Conservation (phyloP, 345 rosid genomes). For the Abelmoschus esculentus region DNA sequence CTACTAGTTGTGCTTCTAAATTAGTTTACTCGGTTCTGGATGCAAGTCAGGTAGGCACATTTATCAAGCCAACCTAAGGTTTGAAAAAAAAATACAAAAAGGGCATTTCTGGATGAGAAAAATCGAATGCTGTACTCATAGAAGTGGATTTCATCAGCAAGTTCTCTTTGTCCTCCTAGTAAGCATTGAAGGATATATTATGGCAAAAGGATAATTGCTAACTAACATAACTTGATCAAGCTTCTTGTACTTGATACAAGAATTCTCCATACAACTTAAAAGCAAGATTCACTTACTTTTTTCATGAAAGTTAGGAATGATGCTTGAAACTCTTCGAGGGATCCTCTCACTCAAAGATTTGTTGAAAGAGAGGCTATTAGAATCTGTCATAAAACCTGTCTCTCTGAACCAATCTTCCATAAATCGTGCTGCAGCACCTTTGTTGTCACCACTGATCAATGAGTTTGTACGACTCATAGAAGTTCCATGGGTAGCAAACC, state of each 20-base stretch:
- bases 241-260: background rate
- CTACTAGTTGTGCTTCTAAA: background rate
- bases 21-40: background rate
- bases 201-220: background rate
- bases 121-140: background rate
- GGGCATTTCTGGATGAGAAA: background rate
- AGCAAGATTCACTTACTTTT: constrained; percentile 35
- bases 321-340: constrained; percentile 52
- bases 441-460: constrained; percentile 67
- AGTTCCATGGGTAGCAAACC: constrained; percentile 80
- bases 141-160: no score
- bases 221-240: background rate
- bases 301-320: constrained; percentile 32
- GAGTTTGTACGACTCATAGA: constrained; percentile 65
- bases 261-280: background rate
- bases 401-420: constrained; percentile 67
- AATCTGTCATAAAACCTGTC: constrained; percentile 6
- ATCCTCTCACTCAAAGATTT: constrained; percentile 20
- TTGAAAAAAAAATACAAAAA: background rate
- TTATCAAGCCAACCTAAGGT: background rate
- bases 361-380: background rate
- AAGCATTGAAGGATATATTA: background rate
- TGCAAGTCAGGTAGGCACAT: no score
- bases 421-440: constrained; percentile 69
- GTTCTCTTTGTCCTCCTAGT: background rate